These are phyloP conservation scores for Crithidia thermophila DNA, from an alignment of 208 protist species.

Conservation along the genomic window DNA sequence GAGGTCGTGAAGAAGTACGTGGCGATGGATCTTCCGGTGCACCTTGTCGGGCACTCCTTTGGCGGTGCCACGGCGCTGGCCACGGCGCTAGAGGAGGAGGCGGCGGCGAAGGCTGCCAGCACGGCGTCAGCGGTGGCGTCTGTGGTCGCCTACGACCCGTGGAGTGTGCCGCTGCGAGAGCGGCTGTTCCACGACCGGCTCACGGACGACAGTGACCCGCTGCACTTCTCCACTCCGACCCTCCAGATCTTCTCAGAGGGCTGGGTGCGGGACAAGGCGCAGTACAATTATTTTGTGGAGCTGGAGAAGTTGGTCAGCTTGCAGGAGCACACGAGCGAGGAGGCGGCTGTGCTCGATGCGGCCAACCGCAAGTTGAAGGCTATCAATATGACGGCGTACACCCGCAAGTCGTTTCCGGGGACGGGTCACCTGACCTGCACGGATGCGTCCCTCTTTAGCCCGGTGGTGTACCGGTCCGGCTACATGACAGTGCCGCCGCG, in stretches of 20 bases:
- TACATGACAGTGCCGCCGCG: slow-evolving; percentile 45
- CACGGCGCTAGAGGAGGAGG: slow-evolving; percentile 40
- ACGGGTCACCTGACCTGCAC: slow-evolving; percentile 54
- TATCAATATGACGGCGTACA: slow-evolving; percentile 30
- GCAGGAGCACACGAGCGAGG: slow-evolving; percentile 35
- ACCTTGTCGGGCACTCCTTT: slow-evolving; percentile 84
- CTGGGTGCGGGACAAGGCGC: slow-evolving; percentile 43
- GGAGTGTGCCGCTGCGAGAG: slow-evolving; percentile 57
- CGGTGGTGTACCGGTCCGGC: slow-evolving; percentile 41
- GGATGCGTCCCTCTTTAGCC: slow-evolving; percentile 66
- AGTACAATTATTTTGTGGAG: slow-evolving; percentile 49
- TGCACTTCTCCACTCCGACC: slow-evolving; percentile 54
- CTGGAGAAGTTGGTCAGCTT: slow-evolving; percentile 25
- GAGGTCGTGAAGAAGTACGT: slow-evolving; percentile 41
- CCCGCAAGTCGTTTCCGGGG: slow-evolving; percentile 15
- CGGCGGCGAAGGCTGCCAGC: slow-evolving; percentile 7
- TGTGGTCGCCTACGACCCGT: slow-evolving; percentile 72
- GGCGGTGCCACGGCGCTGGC: slow-evolving; percentile 72
- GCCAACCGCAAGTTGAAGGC: slow-evolving; percentile 22
- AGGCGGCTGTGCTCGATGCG: slow-evolving; percentile 19
- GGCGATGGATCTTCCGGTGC: slow-evolving; percentile 18
- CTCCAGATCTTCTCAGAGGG: slow-evolving; percentile 66
- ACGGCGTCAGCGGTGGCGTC: slow-evolving; percentile 11
- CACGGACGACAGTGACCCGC: slow-evolving; percentile 11
- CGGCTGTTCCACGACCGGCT: slow-evolving; percentile 50